A percentile compares a stretch with the other conserved stretches of the same genome.
These are phyloP conservation scores for Monilinia fructigena DNA, from an alignment of 2,329 filamentous ascomycete genomes.

Conservation along the genomic window DNA sequence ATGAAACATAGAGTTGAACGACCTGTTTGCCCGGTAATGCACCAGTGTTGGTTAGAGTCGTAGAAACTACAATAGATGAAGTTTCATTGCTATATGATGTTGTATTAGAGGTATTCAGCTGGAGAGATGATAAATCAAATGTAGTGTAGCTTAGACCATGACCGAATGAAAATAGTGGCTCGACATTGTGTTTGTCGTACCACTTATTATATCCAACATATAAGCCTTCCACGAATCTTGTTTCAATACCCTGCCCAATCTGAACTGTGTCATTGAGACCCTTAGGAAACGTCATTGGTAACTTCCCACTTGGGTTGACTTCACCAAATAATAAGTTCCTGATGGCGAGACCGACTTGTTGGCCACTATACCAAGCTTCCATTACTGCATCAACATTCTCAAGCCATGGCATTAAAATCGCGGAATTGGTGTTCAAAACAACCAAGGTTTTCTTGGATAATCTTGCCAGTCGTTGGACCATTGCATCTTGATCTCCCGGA, in stretches of 20 bases:
- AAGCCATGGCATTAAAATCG: neutral
- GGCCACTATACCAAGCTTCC: neutral
- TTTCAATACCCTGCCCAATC: neutral
- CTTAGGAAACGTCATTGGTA: neutral
- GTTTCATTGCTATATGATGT: neutral
- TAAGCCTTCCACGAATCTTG: neutral
- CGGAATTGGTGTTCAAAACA: neutral
- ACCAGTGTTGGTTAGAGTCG: neutral
- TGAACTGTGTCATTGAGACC: neutral
- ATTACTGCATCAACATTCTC: neutral
- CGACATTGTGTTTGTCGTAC: neutral
- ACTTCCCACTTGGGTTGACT: neutral
- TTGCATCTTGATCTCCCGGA: neutral
- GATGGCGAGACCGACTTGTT: neutral
- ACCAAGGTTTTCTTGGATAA: neutral
- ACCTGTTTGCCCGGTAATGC: neutral
- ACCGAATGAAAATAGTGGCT: neutral
- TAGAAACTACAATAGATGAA: neutral
- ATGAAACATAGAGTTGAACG: neutral
- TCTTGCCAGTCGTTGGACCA: neutral
- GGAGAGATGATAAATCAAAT: neutral
- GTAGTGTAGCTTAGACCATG: neutral
- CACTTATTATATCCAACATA: neutral
- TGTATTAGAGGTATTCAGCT: neutral
- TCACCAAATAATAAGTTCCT: neutral